Base-by-base conservation (phyloP, 1,139 yeast species). In the Geotrichum restrictum region DNA sequence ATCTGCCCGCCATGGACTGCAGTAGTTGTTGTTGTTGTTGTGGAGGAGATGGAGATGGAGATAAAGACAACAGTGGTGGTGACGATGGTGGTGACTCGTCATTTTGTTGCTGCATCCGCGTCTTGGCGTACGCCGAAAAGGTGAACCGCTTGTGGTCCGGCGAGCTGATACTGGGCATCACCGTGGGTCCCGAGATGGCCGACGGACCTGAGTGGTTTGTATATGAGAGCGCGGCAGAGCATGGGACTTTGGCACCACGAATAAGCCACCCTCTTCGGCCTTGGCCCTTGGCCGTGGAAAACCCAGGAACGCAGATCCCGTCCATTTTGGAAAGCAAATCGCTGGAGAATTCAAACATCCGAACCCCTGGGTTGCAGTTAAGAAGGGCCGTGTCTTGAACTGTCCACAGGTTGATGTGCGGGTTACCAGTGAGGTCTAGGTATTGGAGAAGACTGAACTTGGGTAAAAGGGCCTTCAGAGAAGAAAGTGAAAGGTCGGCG, bases 261-360 rank as follows among this genome's bases (percentile, higher is more conserved):
- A 81, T 84, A 19, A 87, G 67, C 96, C 96, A 88, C 11, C 87
- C 82, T 57, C 96, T 74, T 58, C 96, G 75, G 6, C 95, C 95
- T 62, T 70, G 75, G 58, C 84, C 84, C 68, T 74, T 73, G 74
- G 88, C 85, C 73, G 51, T 78, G 41, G 59, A 64, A 57, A 66
- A 65, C 24, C 68, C 69, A 27, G 62, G 63, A 32, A 68, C 60
- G 22, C 45, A 49, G 49, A 62, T 62, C 34, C 65, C 69, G 49
- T 62, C 61, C 56, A 62, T 64, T 55, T 62, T 60, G 46, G 45
- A 57, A 27, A 68, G 58, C 49, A 67, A 60, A 47, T 69, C 70
- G 53, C 68, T 59, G 48, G 73, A 60, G 57, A 76, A 64, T 61
- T 74, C 74, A 67, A 69, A 62, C 57, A 71, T 67, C 40, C 62